phyloP scores from a whole-genome alignment of 257 asterid genomes.

The Capsicum pubescens region DNA sequence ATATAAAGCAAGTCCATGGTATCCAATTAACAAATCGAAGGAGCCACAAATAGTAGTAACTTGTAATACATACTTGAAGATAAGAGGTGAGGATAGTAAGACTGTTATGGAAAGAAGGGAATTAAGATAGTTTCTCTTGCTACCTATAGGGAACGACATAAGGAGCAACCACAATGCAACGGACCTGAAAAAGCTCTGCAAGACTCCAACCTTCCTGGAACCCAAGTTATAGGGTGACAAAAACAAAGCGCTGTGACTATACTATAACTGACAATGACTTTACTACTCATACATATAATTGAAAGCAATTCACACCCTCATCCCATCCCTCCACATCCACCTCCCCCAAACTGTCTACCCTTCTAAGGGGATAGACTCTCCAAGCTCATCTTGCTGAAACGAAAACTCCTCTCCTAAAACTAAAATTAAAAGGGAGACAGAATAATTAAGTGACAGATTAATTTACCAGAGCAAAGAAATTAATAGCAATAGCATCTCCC shows the following conservation, averaged over 20 bases:
- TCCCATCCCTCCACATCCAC: neutral
- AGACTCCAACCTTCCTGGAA: conserved; percentile 97
- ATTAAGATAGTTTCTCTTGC: conserved; percentile 21
- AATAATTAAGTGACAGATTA: conserved; percentile 25
- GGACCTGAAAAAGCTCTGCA: conserved; percentile 85
- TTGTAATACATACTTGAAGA: conserved; percentile 1
- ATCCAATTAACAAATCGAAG: neutral
- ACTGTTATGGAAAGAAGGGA: neutral
- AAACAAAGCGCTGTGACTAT: neutral
- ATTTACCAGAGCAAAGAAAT: conserved; percentile 91
- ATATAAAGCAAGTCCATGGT: neutral
- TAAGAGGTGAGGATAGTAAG: neutral
- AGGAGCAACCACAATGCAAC: conserved; percentile 89
- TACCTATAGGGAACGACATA: conserved; percentile 97
- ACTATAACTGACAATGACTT: neutral
- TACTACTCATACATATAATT: neutral
- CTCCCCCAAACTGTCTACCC: conserved; percentile 10
- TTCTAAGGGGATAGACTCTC: neutral
- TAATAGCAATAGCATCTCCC: conserved; percentile 76
- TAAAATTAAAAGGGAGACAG: conserved; percentile 16
- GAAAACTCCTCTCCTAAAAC: neutral
- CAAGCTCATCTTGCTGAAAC: conserved; percentile 15
- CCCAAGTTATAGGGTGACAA: conserved; percentile 23
- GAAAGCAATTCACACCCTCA: conserved; percentile 18
- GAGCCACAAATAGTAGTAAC: neutral